Base-by-base conservation (phyloP, 495 filamentous ascomycete species). In the Talaromyces trachyspermus region DNA sequence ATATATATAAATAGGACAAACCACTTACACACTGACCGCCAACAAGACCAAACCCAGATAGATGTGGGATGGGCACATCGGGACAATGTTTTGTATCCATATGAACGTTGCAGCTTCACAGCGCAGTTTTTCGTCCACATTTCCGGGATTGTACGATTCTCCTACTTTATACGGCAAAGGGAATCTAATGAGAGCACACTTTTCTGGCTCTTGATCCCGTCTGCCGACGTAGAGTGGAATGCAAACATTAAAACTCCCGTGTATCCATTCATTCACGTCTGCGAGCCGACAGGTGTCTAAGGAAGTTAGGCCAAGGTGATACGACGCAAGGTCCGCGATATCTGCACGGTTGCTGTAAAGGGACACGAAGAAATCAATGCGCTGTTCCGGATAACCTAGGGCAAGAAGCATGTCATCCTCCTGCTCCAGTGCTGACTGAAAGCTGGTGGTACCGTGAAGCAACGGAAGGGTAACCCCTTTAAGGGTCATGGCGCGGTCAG, bases 241-340 rank as follows among this genome's bases (percentile, higher is more conserved):
- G 53, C 63, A 68, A 3, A 66, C 53, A 38, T 66, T 64, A 52
- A 60, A 68, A 54, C 59, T 64, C 0, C 63, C 64, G 36, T 47
- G 48, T 24, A 61, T 54, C 63, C 61, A 68, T n/a, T 65, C 50
- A 10, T 51, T 42, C 22, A 54, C 38, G 12, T 56, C 51, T 26
- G 49, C 49, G n/a, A 64, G 29, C 8, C 45, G 50, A 43, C 64
- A 58, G 17, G 46, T 25, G 30, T 52, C 15, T 14, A 12, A n/a
- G 19, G 29, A 41, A 9, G 35, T 24, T 26, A 52, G 26, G 5
- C 36, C 26, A 8, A 60, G 32, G 41, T 62, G 57, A 42, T 48
- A 49, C 12, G 59, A 51, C 12, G 52, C 59, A 7, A 54, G 37
- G 15, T 14, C 32, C 43, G 54, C 57, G 20, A 62, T 50, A 0